Evolutionary conservation across 2,329 filamentous ascomycete genomes (phyloP), one percentile per base, ranked within the genome.

Genomic region (Monilinia fructigena): DNA sequence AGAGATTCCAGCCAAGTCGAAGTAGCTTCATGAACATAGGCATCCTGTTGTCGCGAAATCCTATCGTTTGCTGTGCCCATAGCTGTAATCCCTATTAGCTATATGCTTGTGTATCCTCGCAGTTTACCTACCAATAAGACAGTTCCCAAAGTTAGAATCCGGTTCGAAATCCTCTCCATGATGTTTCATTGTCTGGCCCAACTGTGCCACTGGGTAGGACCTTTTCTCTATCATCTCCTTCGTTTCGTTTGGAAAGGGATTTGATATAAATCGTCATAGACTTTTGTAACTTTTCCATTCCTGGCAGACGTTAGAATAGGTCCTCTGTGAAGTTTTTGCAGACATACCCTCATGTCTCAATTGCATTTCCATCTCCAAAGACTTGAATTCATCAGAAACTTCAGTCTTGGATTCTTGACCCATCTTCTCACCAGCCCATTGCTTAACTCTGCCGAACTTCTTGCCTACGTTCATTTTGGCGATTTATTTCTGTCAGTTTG

Each of bases 371-470:
- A 86, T 83, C 80, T 98, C 93, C 74, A 98, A 81, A 68, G 86
- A 85, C 80, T 91, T 96, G 85, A 98, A 98, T 75, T 97, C 90
- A 63, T 98, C 93, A 0, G 92, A 90, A 70, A 92, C 87, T 77
- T 84, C 87, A 12, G 94, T 97, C 81, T 93, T 95, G 79, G 89
- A 85, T 79, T 97, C 93, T 71, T 86, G 87, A 74, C 94, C 94
- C 91, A 98, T 97, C 80, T 93, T 92, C 81, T 98, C 94, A 72
- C 92, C 92, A 48, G 93, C 92, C 94, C 94, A 98, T 89, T 98
- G 94, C 82, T 94, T 96, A 82, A 96, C 89, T 76, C 94, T 90
- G 80, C 93, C 94, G 77, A 98, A 87, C 78, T 96, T 97, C 83
- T 96, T 97, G 79, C 74, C 76, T 71, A 77, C 75, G 72, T 77